phyloP scores from a whole-genome alignment of 176 grass and related monocot species.

The Ensete ventricosum region DNA sequence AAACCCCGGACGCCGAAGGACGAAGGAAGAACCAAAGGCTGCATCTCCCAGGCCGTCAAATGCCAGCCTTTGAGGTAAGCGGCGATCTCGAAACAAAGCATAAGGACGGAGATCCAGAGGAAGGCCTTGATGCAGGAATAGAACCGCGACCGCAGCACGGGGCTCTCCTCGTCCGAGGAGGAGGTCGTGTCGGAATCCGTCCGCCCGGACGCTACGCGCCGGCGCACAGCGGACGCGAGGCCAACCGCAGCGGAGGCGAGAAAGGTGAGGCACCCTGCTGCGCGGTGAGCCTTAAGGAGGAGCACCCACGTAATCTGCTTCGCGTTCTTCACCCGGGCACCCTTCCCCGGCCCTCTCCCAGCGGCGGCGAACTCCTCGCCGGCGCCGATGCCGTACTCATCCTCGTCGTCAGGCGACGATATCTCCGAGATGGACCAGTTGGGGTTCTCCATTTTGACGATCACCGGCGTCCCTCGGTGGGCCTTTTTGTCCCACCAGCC shows the following conservation, averaged over 20 bases:
- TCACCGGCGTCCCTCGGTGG: constrained; percentile 5
- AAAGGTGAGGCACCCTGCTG: neutral
- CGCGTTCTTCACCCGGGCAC: neutral
- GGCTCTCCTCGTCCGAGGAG: constrained; percentile 1
- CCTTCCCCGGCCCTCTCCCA: neutral
- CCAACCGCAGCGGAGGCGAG: constrained; percentile 4
- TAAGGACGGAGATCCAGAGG: neutral
- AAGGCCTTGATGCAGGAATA: constrained; percentile 3
- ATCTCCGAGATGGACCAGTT: constrained; percentile 13
- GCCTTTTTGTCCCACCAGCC: constrained; percentile 5
- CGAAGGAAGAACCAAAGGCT: neutral
- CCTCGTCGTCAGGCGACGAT: neutral
- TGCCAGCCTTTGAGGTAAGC: constrained; percentile 9
- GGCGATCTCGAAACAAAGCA: neutral
- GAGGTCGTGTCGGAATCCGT: neutral
- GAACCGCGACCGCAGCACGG: neutral
- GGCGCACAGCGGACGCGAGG: constrained; percentile 1
- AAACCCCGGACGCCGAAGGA: neutral
- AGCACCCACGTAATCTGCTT: constrained; percentile 3
- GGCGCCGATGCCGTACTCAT: neutral
- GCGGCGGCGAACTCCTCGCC: neutral
- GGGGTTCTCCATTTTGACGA: constrained; percentile 16
- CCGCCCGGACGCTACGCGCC: neutral
- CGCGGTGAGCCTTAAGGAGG: neutral
- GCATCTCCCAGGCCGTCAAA: neutral